phyloP scores from a whole-genome alignment of 2,329 filamentous ascomycete genomes.

The Penicillium brevicompactum region DNA sequence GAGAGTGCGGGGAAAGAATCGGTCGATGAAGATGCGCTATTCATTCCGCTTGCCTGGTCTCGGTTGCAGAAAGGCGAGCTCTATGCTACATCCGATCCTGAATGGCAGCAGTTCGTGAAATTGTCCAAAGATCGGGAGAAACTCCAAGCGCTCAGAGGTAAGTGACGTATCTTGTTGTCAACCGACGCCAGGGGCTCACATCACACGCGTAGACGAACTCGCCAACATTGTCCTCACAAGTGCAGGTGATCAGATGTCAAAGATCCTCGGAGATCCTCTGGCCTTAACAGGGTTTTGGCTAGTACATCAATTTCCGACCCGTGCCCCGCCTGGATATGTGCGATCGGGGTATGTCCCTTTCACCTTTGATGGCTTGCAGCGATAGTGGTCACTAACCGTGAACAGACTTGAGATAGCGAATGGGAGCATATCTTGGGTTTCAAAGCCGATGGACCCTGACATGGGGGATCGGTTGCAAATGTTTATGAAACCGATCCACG shows the following conservation, averaged over 20 bases:
- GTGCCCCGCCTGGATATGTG: constrained; percentile 61
- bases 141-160: constrained; percentile 51
- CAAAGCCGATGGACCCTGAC: constrained; percentile 30
- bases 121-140: constrained; percentile 58
- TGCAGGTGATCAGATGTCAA: constrained; percentile 47
- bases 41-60: constrained; percentile 64
- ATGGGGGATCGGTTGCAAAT: constrained; percentile 32
- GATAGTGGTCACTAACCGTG: constrained; percentile 11
- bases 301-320: constrained; percentile 61
- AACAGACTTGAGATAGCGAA: constrained; percentile 32
- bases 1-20: constrained; percentile 11
- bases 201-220: constrained; percentile 47
- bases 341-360: constrained; percentile 58
- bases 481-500: constrained; percentile 34
- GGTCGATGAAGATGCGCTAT: constrained; percentile 50
- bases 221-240: constrained; percentile 46
- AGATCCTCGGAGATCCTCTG: constrained; percentile 52
- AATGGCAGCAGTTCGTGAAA: constrained; percentile 63
- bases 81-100: constrained; percentile 54
- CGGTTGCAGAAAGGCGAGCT: constrained; percentile 32
- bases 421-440: constrained; percentile 29
- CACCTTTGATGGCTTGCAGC: background rate
- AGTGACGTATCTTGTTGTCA: constrained; percentile 8
- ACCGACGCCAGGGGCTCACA: constrained; percentile 8
- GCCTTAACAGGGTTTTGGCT: constrained; percentile 60